Evolutionary conservation across 129 eudicot species (phyloP), one percentile per base, ranked within the genome.

Genomic region (Escallonia herrerae): DNA sequence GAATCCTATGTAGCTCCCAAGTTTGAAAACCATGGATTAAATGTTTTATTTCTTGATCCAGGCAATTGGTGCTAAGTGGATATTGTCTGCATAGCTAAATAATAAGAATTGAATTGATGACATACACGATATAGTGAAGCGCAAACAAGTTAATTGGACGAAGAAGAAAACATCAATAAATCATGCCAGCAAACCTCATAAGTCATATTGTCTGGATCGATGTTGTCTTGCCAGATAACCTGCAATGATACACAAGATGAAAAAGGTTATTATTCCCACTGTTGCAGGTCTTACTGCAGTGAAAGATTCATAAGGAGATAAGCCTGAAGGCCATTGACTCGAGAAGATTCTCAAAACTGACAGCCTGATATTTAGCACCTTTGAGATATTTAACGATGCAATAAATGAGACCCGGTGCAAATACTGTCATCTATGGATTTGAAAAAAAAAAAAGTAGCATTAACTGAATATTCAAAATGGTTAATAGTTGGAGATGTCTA

Each of bases 131-230:
- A 22, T 22, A 22, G 33, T 1, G 33, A 22, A 22, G 33, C 33
- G 33, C 33, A 22, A 22, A 22, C 33, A 1, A 22, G 33, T 1
- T 22, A 22, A 15, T 4, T n/a, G 40, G 15, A 15, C 4, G 38
- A 5, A n/a, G 7, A 62, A 44, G 6, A 9, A 38, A 15, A 46
- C 8, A 13, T 15, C 22, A 47, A 3, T n/a, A 12, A 33, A 56
- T 12, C 9, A 33, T 42, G 10, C 60, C 49, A 64, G 43, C 74
- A 57, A 75, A 90, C 97, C 97, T 90, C 97, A 52, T 90, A 90
- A 45, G 95, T 90, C 97, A 90, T 90, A 80, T 65, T 90, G 72
- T 90, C 97, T 42, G 85, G 97, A 80, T 90, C 95, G 6, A 90
- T 70, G 67, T 84, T 76, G 69, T 86, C 97, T 67, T 83, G 81